These are phyloP conservation scores for Neurospora africana DNA, from an alignment of 495 filamentous ascomycete species.

Conservation along the genomic window DNA sequence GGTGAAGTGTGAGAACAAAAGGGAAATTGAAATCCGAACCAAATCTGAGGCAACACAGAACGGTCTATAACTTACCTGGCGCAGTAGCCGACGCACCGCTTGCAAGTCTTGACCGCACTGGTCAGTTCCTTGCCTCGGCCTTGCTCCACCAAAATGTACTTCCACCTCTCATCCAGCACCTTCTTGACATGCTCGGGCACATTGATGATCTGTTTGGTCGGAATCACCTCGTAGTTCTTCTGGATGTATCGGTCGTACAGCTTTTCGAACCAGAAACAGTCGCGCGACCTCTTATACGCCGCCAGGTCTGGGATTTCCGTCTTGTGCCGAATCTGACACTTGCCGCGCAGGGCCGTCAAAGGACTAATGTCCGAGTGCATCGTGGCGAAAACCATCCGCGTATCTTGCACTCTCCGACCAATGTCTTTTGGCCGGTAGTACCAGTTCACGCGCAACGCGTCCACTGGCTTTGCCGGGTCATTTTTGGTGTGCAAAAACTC, in stretches of 20 bases:
- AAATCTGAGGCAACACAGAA: constrained; percentile 3
- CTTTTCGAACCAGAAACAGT: constrained; percentile 95
- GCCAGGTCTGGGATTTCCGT: constrained; percentile 76
- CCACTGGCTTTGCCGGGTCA: constrained; percentile 60
- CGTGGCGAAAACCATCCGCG: constrained; percentile 79
- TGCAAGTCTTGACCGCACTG: constrained; percentile 92
- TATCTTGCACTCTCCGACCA: constrained; percentile 79
- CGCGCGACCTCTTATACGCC: constrained; percentile 67
- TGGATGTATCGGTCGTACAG: constrained; percentile 97
- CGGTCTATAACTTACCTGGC: constrained; percentile 56
- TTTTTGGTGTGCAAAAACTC: constrained; percentile 83
- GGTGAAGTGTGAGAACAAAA: neutral
- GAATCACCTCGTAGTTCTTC: constrained; percentile 93
- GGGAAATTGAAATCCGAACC: neutral
- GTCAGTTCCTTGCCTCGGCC: constrained; percentile 89
- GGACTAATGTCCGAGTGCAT: constrained; percentile 99
- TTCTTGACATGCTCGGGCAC: constrained; percentile 89
- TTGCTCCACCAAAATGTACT: constrained; percentile 85
- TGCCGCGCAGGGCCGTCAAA: constrained; percentile 81
- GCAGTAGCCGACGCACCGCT: constrained; percentile 79
- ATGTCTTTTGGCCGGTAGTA: constrained; percentile 96
- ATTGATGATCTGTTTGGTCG: constrained; percentile 86
- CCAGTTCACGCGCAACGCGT: constrained; percentile 91
- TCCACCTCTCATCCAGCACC: constrained; percentile 91
- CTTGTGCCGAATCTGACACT: constrained; percentile 78